Conservation (phyloP, 2,329 filamentous ascomycete species). For the Arthroderma sp. region DNA sequence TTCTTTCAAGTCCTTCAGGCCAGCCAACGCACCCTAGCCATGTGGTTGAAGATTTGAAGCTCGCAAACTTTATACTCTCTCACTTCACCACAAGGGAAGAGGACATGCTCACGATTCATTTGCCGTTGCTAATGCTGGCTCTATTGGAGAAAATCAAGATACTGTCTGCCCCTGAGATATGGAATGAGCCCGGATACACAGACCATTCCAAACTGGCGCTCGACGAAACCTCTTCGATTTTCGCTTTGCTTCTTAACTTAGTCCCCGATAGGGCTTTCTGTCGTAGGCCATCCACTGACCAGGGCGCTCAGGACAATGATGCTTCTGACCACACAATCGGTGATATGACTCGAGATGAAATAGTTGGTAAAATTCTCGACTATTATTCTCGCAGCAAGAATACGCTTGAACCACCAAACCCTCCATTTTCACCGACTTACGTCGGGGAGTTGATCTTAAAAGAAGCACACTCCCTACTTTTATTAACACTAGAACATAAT, state of each 20-base stretch:
- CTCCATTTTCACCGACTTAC: constrained; percentile 45
- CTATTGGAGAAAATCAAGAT: constrained; percentile 38
- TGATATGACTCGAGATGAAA: constrained; percentile 21
- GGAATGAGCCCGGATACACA: constrained; percentile 9
- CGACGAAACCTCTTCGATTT: constrained; percentile 29
- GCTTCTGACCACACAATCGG: neutral
- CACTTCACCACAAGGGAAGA: constrained; percentile 93
- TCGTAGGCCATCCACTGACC: neutral
- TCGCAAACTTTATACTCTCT: constrained; percentile 68
- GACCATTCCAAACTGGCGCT: constrained; percentile 16
- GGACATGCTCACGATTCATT: constrained; percentile 82
- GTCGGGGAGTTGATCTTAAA: constrained; percentile 51
- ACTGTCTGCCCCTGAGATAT: constrained; percentile 13
- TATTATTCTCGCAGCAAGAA: constrained; percentile 62
- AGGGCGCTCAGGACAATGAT: neutral
- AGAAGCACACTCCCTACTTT: constrained; percentile 36
- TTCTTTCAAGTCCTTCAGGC: constrained; percentile 40
- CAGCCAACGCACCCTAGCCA: constrained; percentile 38
- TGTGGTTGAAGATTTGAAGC: constrained; percentile 48
- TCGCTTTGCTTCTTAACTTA: constrained; percentile 46
- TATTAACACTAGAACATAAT: constrained; percentile 19
- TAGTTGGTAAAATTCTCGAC: constrained; percentile 46
- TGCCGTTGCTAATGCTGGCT: constrained; percentile 61
- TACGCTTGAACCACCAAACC: constrained; percentile 48
- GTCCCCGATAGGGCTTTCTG: constrained; percentile 51